These are phyloP conservation scores for Tinospora cordifolia DNA, from an alignment of 164 flowering plant species.

Conservation along the genomic window DNA sequence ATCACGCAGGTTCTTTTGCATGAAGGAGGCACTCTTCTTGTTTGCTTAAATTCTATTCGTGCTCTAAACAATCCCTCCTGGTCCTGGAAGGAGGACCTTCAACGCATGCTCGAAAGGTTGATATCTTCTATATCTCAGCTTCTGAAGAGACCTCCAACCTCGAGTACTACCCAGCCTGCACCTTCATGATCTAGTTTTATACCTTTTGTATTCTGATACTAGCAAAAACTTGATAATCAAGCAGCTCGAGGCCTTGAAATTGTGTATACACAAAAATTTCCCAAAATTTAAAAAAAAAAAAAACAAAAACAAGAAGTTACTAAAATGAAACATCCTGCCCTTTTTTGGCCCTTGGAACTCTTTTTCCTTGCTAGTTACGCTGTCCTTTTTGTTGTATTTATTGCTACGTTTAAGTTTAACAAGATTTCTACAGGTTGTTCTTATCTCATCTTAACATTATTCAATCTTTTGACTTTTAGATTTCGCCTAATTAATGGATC, in stretches of 20 bases:
- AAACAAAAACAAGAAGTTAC: neutral
- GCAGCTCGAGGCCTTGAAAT: neutral
- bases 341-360: no score
- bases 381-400: no score
- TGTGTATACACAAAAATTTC: neutral
- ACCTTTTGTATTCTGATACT: neutral
- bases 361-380: no score
- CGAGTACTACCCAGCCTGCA: constrained; percentile 39
- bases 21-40: constrained; percentile 93
- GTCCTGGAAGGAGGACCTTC: constrained; percentile 68
- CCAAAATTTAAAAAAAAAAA: neutral
- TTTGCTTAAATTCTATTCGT: constrained; percentile 82
- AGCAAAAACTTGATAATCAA: neutral
- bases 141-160: constrained; percentile 17
- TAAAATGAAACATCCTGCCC: neutral
- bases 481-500: neutral
- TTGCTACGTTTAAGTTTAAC: no score
- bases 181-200: constrained; percentile 18
- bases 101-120: constrained; percentile 24
- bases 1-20: constrained; percentile 84
- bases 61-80: constrained; percentile 71
- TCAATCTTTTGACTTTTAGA: neutral
- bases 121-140: constrained; percentile 21
- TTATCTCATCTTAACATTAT: neutral
- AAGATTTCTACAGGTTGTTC: neutral